A percentile compares a stretch with the other conserved stretches of the same genome.
These are phyloP conservation scores for Pseudogymnoascus sp. DNA, from an alignment of 2,329 filamentous ascomycete species.

Conservation along the genomic window DNA sequence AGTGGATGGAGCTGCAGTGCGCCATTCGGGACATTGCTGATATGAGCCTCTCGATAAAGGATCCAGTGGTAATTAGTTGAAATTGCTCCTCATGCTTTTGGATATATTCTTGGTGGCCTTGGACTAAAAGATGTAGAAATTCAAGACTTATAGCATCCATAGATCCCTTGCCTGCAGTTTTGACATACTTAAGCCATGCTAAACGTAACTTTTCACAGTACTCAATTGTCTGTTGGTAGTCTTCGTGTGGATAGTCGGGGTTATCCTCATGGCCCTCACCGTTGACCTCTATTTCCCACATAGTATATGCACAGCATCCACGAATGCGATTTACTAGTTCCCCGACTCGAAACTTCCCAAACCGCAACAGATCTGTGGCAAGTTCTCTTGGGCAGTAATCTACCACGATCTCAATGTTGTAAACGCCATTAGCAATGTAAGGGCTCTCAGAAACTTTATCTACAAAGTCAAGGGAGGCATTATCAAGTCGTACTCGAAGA, in stretches of 20 bases:
- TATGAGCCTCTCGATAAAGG: conserved; percentile 1
- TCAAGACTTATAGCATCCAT: not conserved
- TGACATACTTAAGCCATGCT: not conserved
- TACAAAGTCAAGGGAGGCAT: conserved; percentile 1
- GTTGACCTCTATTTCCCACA: not conserved
- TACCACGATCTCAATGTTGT: conserved; percentile 1
- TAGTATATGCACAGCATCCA: not conserved
- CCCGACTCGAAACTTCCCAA: not conserved
- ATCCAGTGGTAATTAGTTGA: conserved; percentile 10
- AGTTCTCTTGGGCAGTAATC: conserved; percentile 7
- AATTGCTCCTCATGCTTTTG: not conserved
- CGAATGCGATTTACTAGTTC: not conserved
- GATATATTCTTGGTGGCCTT: not conserved
- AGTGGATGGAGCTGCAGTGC: not conserved
- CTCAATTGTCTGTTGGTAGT: not conserved
- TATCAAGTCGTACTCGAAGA: conserved; percentile 3
- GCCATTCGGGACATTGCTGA: conserved; percentile 7
- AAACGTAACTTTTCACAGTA: not conserved
- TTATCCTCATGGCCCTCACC: not conserved
- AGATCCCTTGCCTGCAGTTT: not conserved
- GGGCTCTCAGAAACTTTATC: not conserved
- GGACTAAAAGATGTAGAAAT: not conserved
- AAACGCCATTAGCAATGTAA: not conserved
- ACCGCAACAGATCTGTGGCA: conserved; percentile 1
- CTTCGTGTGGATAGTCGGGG: not conserved